Evolutionary conservation across 2,329 filamentous ascomycete species (phyloP).

Genomic region (Colletotrichum sp.): DNA sequence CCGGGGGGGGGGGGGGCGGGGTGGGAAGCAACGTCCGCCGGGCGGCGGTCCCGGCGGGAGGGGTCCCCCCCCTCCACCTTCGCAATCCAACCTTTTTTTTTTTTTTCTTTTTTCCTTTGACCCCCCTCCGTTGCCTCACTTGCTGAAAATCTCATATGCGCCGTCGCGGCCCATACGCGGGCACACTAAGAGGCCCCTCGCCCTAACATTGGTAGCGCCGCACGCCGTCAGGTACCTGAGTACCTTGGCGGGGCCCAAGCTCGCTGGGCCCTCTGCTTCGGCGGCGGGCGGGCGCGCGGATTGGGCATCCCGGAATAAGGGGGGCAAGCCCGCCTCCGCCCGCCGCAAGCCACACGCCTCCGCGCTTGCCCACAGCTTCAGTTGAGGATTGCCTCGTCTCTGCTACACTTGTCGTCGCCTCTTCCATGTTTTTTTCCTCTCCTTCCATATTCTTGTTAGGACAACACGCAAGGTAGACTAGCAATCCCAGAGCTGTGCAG

Average conservation of each 20-base stretch:
- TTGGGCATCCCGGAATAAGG: neutral
- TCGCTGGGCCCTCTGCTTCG: neutral
- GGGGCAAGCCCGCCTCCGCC: slow-evolving; percentile 1
- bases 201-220: neutral
- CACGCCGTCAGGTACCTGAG: neutral
- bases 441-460: neutral
- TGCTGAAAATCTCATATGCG: neutral
- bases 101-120: neutral
- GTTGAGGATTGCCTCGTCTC: neutral
- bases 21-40: too few relatives aligned
- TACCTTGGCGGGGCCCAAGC: slow-evolving; percentile 16
- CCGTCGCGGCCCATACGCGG: neutral
- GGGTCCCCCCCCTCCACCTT: too few relatives aligned
- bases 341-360: neutral
- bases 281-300: neutral
- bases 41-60: too few relatives aligned
- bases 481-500: neutral
- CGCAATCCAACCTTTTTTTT: too few relatives aligned
- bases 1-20: too few relatives aligned
- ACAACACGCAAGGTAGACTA: neutral
- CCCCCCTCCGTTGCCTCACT: neutral
- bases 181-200: neutral
- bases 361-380: neutral
- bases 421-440: neutral
- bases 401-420: neutral